Percentiles rank a stretch among this genome's conserved stretches.
Conservation (phyloP, 140 eudicot genomes). For the Anethum foeniculum region DNA sequence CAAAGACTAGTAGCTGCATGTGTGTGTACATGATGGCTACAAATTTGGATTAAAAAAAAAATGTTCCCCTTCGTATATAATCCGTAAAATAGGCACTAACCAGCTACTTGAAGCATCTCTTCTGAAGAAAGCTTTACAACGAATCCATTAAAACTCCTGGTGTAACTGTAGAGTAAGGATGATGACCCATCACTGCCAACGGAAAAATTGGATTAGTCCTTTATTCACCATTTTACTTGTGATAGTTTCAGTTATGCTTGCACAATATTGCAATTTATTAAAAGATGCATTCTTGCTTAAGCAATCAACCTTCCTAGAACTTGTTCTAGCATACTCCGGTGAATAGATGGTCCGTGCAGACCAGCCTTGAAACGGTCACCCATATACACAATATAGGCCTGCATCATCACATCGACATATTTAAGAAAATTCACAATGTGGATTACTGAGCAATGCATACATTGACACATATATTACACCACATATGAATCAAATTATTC, state of each 20-base stretch:
- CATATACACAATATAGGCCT: constrained; percentile 15
- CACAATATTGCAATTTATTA: not conserved
- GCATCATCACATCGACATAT: not conserved
- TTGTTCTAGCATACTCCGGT: constrained; percentile 9
- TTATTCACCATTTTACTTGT: not conserved
- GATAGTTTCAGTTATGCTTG: not conserved
- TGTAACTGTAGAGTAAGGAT: constrained; percentile 14
- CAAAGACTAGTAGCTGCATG: not conserved
- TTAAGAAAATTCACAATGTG: too few relatives aligned
- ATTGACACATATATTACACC: not conserved
- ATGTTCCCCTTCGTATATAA: not conserved
- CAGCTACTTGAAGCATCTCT: constrained; percentile 14
- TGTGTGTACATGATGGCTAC: not conserved
- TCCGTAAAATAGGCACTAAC: not conserved
- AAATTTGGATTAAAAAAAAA: not conserved
- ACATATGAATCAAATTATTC: not conserved
- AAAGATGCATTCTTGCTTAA: not conserved
- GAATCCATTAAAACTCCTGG: constrained; percentile 21
- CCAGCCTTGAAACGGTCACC: constrained; percentile 9
- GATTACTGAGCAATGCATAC: not conserved
- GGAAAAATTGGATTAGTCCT: not conserved
- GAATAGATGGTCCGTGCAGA: constrained; percentile 8
- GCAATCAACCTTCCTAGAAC: constrained; percentile 20
- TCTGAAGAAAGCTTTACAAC: constrained; percentile 11
- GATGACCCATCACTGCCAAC: constrained; percentile 8